Evolutionary conservation across 805 yeast species (phyloP).

Genomic region (Kodamaea laetipori): DNA sequence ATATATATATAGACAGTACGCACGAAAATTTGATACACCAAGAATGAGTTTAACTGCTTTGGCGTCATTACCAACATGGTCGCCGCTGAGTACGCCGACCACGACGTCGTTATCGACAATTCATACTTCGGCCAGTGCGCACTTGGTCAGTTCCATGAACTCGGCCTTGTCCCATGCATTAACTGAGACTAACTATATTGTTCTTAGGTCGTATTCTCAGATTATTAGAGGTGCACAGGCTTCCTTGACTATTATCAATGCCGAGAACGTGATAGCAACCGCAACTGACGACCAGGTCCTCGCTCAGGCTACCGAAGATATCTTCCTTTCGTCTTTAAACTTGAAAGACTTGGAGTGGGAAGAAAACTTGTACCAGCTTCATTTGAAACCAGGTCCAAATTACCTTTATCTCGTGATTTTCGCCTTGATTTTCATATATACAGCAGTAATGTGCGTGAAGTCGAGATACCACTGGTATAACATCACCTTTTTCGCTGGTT

Average conservation of each 20-base stretch:
- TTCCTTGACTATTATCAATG: constrained; percentile 36
- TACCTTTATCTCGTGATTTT: constrained; percentile 33
- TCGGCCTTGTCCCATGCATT: constrained; percentile 11
- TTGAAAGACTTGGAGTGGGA: constrained; percentile 32
- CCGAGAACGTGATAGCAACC: constrained; percentile 40
- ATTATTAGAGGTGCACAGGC: constrained; percentile 38
- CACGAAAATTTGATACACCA: no score
- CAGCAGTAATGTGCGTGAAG: constrained; percentile 27
- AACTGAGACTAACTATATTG: constrained; percentile 24
- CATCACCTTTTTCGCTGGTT: constrained; percentile 39
- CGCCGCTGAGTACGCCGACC: constrained; percentile 29
- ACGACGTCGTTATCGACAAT: constrained; percentile 31
- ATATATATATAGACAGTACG: no score
- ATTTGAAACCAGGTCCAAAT: constrained; percentile 34
- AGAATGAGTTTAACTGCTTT: no score
- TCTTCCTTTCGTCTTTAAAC: constrained; percentile 35
- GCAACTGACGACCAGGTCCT: constrained; percentile 32
- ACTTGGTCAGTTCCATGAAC: constrained; percentile 17
- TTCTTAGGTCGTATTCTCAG: constrained; percentile 25
- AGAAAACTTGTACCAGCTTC: constrained; percentile 28
- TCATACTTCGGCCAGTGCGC: no score
- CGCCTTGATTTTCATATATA: constrained; percentile 26
- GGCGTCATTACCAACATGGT: no score
- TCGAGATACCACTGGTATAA: constrained; percentile 45
- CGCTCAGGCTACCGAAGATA: constrained; percentile 35